Evolutionary conservation across 306 rosid genomes (phyloP), one percentile per base, ranked within the genome.

Genomic region (Erythrophleum fordii): DNA sequence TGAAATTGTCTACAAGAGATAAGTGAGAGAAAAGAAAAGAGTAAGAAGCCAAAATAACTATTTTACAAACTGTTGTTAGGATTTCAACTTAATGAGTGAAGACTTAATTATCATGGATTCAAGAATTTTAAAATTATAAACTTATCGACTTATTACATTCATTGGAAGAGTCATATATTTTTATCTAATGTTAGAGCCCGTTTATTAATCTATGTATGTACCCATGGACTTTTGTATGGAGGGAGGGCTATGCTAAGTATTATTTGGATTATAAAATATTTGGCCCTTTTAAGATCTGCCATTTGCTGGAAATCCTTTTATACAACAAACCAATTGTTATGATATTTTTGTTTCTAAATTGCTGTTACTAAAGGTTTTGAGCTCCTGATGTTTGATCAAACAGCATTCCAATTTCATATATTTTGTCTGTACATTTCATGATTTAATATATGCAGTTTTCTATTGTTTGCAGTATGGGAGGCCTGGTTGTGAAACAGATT

Each of bases 401-500:
- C 37, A 79, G 49, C 34, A 10, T 28, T 73, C 29, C 48, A 52
- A 23, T 25, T 76, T 31, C 51, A 46, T 61, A 23, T 77, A 66
- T 20, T 72, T 49, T 35, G 31, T 53, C 41, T 37, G 22, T 37
- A 39, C 23, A 17, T 10, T 13, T 41, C 22, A n/a, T 68, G 35
- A 68, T 68, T 42, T 41, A 23, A 42, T 23, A 22, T 22, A 22
- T 42, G 5, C 34, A 20, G 53, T 61, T 52, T 81, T 59, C 78
- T 82, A 52, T 71, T 44, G 55, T 83, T 73, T 74, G 84, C 91
- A 95, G 99, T 90, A 86, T 95, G 99, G 99, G 99, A 39, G 99
- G 99, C 68, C 89, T 93, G 78, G 94, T 95, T 28, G 98, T 93
- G 84, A 95, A 95, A 94, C 96, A 95, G 84, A 93, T 95, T 87